Evolutionary conservation across 805 yeast species (phyloP), one percentile per base, ranked within the genome.

Genomic region (Kurtzmaniella cleridarum): DNA sequence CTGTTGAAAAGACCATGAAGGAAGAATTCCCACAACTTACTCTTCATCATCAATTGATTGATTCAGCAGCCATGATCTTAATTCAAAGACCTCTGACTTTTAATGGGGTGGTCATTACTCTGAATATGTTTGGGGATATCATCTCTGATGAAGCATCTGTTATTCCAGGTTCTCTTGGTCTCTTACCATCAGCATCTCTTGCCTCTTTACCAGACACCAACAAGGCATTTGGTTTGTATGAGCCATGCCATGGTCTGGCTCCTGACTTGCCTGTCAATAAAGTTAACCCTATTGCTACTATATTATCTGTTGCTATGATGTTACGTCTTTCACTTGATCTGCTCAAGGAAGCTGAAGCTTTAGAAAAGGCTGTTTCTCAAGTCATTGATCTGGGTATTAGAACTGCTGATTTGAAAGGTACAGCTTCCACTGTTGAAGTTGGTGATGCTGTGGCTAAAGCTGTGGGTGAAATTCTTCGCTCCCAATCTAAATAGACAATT

Each of bases 171-270:
- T 91, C 98, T 18, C 73, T 93, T 46, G 98, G 98, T 44, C 76
- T 93, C 50, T 76, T 93, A 48, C 98, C 98, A 36, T 87, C 96
- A 41, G 95, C 98, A 3, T 91, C 98, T 15, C 77, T 93, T 57
- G 93, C 97, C 3, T 88, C 97, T n/a, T 75, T 93, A 58, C 98
- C 98, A 39, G 96, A 91, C 64, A 79, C 91, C 30, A 90, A 90
- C 73, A 71, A 76, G 36, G 98, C 98, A 1, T 90, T 93, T 59
- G 98, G 98, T 42, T 73, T 93, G 48, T 93, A 93, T 62, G 98
- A 93, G 70, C 98, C 98, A 49, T 91, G 97, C 59, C 98, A 91
- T 62, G 98, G 98, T 35, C 84, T 96, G 34, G 98, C 98, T 27
- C 98, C 98, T 38, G 98, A 91, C 63, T 78, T 91, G 58, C 81